phyloP scores from a whole-genome alignment of 345 rosid genomes.

The Hibiscus syriacus region DNA sequence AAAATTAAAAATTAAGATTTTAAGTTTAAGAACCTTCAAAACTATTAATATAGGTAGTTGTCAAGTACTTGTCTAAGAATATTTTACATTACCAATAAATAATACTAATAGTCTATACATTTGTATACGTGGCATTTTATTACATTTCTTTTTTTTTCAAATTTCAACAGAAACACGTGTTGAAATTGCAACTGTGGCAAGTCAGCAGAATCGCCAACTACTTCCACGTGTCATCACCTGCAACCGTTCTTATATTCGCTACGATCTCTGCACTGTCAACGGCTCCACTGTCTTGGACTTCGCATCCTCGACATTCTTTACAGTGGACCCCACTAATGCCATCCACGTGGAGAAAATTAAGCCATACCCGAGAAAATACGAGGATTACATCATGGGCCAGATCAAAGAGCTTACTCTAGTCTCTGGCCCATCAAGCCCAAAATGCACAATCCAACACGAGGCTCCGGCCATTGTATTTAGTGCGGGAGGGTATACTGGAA shows the following conservation, averaged over 20 bases:
- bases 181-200: background rate
- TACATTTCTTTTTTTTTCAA: background rate
- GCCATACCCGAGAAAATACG: slow-evolving; percentile 38
- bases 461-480: slow-evolving; percentile 52
- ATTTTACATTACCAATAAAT: background rate
- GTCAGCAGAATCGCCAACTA: background rate
- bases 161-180: background rate
- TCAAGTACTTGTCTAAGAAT: background rate
- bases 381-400: slow-evolving; percentile 20
- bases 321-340: background rate
- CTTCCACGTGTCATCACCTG: slow-evolving; percentile 20
- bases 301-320: slow-evolving; percentile 19
- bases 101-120: background rate
- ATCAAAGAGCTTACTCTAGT: slow-evolving; percentile 28
- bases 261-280: slow-evolving; percentile 32
- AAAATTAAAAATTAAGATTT: too few relatives aligned
- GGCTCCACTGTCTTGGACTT: slow-evolving; percentile 30
- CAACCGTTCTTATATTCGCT: slow-evolving; percentile 20
- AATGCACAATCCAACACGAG: slow-evolving; percentile 24
- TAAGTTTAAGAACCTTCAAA: background rate
- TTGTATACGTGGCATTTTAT: background rate
- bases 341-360: slow-evolving; percentile 14
- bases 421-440: slow-evolving; percentile 10
- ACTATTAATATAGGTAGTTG: background rate
- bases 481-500: slow-evolving; percentile 62